Evolutionary conservation across 2,329 filamentous ascomycete species (phyloP).

Genomic region (Penicillium janthinellum): DNA sequence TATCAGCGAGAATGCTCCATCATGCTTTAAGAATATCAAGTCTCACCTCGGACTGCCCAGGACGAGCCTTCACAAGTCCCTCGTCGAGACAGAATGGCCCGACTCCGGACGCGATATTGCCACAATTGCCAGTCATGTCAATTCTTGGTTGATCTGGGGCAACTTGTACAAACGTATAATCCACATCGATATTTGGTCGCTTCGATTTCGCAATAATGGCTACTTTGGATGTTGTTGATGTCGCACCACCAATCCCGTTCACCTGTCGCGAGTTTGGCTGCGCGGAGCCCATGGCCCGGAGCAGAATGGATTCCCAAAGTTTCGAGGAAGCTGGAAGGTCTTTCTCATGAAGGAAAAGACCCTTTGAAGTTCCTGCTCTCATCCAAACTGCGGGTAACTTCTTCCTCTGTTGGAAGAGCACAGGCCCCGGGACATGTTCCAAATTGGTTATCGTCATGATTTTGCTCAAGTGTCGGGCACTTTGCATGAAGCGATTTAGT

Average conservation of each 20-base stretch:
- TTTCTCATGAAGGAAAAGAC: slow-evolving; percentile 42
- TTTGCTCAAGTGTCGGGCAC: neutral
- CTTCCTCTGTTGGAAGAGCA: neutral
- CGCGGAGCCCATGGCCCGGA: slow-evolving; percentile 37
- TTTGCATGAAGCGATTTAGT: neutral
- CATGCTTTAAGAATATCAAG: neutral
- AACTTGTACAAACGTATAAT: slow-evolving; percentile 70
- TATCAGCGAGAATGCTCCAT: neutral
- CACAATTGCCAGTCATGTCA: slow-evolving; percentile 69
- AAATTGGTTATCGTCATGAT: slow-evolving; percentile 6
- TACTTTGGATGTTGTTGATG: slow-evolving; percentile 68
- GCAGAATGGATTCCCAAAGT: slow-evolving; percentile 33
- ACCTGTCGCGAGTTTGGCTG: slow-evolving; percentile 57
- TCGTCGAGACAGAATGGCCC: slow-evolving; percentile 64
- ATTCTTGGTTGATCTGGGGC: slow-evolving; percentile 61
- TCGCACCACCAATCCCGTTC: slow-evolving; percentile 67
- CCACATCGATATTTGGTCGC: slow-evolving; percentile 54
- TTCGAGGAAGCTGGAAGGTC: slow-evolving; percentile 31
- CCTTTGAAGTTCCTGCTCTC: slow-evolving; percentile 31
- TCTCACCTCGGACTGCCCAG: slow-evolving; percentile 27
- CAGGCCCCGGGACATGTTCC: neutral
- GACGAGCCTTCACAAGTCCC: slow-evolving; percentile 45
- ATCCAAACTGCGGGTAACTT: slow-evolving; percentile 17
- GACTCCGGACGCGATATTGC: slow-evolving; percentile 67
- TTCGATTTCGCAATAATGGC: slow-evolving; percentile 60